Evolutionary conservation across 331 rosid genomes (phyloP).

Genomic region (Arachis monticola): DNA sequence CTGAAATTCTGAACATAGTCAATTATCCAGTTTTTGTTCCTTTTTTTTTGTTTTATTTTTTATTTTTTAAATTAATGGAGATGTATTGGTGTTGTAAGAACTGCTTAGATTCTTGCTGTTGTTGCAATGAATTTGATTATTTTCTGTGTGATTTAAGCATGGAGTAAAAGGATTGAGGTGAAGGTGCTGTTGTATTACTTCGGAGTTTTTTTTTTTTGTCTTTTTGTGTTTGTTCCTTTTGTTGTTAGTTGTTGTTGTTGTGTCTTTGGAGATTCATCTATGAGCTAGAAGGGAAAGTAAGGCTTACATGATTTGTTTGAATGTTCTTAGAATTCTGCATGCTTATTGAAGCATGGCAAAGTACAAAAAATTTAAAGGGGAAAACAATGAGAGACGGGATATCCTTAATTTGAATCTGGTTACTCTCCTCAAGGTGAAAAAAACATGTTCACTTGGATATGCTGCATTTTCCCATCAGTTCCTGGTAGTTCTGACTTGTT

Average conservation of each 20-base stretch:
- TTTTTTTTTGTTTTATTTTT: background rate
- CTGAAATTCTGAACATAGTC: background rate
- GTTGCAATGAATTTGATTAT: constrained; percentile 31
- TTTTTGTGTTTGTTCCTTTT: background rate
- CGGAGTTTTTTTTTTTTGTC: background rate
- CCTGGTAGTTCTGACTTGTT: constrained; percentile 4
- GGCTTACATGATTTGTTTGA: background rate
- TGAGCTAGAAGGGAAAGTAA: too few relatives aligned
- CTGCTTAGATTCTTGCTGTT: constrained; percentile 14
- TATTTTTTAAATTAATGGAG: background rate
- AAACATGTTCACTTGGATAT: background rate
- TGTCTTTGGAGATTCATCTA: too few relatives aligned
- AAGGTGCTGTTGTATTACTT: constrained; percentile 19
- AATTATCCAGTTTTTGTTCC: background rate
- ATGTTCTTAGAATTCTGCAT: constrained; percentile 2
- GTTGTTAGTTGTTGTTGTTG: background rate
- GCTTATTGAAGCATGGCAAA: background rate
- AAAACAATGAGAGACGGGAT: background rate
- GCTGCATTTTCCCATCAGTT: constrained; percentile 14
- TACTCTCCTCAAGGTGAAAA: constrained; percentile 4
- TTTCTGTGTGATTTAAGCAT: constrained; percentile 26
- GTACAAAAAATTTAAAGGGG: background rate
- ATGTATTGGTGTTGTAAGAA: background rate
- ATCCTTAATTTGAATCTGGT: constrained; percentile 14
- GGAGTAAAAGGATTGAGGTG: constrained; percentile 19